These are phyloP conservation scores for Orbilia oligospora DNA, from an alignment of 2,329 filamentous ascomycete genomes.

Conservation along the genomic window DNA sequence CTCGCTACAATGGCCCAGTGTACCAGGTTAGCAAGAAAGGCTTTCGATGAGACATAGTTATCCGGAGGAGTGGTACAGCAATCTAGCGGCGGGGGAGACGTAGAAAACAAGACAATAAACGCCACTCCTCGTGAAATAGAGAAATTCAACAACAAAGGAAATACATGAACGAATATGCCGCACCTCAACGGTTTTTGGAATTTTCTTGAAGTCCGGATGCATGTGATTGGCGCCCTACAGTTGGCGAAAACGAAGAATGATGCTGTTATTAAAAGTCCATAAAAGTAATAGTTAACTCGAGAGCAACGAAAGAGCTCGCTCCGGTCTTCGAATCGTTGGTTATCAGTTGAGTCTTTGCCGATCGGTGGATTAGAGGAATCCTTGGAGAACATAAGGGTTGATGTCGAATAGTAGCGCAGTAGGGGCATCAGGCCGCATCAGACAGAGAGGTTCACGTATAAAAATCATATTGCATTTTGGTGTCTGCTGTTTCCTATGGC, in stretches of 20 bases:
- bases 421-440: constrained; percentile 59
- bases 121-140: constrained; percentile 48
- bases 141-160: constrained; percentile 23
- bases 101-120: constrained; percentile 37
- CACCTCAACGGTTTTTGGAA: constrained; percentile 98
- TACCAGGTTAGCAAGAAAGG: constrained; percentile 56
- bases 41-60: neutral
- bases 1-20: constrained; percentile 74
- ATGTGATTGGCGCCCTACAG: constrained; percentile 89
- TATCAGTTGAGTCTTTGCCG: neutral
- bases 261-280: constrained; percentile 62
- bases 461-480: constrained; percentile 2
- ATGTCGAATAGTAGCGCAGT: constrained; percentile 31
- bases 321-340: neutral
- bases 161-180: constrained; percentile 69
- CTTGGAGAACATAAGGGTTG: neutral
- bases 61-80: constrained; percentile 42
- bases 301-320: constrained; percentile 39
- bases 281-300: constrained; percentile 57
- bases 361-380: neutral
- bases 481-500: constrained; percentile 15
- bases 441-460: constrained; percentile 50
- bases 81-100: constrained; percentile 23
- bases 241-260: constrained; percentile 55
- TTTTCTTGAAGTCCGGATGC: constrained; percentile 96